Evolutionary conservation across 495 filamentous ascomycete species (phyloP).

Genomic region (Terfezia claveryi): DNA sequence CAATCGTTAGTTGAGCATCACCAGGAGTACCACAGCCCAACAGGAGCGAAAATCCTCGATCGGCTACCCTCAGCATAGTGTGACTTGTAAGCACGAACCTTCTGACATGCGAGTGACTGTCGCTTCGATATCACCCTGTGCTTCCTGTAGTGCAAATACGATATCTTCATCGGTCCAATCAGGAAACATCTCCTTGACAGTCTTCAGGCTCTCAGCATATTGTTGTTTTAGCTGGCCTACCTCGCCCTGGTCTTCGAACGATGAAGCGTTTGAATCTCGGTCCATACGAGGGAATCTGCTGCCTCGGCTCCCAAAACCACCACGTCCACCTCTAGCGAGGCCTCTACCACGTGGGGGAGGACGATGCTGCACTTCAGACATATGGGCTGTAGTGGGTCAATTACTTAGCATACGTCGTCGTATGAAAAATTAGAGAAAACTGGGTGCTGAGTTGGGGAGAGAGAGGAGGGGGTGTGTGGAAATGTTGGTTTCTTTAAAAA

Average conservation of each 20-base stretch:
- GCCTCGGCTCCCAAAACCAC: constrained; percentile 53
- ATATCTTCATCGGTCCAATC: constrained; percentile 85
- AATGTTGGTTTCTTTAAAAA: constrained; percentile 5
- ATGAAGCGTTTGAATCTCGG: constrained; percentile 34
- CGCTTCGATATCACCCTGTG: constrained; percentile 62
- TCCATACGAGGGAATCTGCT: constrained; percentile 45
- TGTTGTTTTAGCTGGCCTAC: constrained; percentile 76
- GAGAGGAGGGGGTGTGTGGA: constrained; percentile 2
- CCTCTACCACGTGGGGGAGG: constrained; percentile 56
- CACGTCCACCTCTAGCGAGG: constrained; percentile 62
- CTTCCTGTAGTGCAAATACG: constrained; percentile 76
- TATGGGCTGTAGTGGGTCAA: constrained; percentile 19
- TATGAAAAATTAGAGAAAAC: constrained; percentile 2
- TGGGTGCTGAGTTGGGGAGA: constrained; percentile 1
- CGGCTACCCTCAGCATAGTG: neutral
- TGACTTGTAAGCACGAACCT: constrained; percentile 33
- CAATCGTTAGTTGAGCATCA: constrained; percentile 4
- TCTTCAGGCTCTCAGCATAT: constrained; percentile 48
- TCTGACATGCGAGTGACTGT: constrained; percentile 79
- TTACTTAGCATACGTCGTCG: neutral
- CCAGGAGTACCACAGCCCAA: constrained; percentile 1
- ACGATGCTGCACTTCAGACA: constrained; percentile 87
- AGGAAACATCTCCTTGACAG: constrained; percentile 75
- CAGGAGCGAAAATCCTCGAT: neutral
- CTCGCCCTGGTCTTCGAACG: constrained; percentile 72